Evolutionary conservation across 352 stramenopile species (phyloP).

Genomic region (Phytopythium delawarense): DNA sequence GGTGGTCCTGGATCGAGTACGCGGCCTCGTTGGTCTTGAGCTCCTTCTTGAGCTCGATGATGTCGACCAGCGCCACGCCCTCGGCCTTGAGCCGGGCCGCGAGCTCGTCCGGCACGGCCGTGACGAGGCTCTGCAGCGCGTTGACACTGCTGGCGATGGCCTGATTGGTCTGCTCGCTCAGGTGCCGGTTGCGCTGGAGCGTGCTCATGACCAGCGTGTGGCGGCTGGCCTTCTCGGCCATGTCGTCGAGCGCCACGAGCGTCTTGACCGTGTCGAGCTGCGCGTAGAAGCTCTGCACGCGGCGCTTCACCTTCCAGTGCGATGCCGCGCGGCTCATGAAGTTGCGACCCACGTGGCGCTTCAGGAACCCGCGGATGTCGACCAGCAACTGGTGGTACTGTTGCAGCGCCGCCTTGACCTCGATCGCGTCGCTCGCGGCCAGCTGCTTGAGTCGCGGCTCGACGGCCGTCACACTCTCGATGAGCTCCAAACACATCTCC

Average conservation of each 20-base stretch:
- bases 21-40: not conserved
- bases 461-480: conserved; percentile 5
- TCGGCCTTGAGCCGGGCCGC: not conserved
- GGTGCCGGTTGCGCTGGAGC: not conserved
- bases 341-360: conserved; percentile 8
- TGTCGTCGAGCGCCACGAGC: conserved; percentile 5
- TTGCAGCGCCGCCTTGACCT: not conserved
- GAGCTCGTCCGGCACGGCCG: not conserved
- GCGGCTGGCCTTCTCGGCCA: conserved; percentile 4
- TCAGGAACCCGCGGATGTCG: conserved; percentile 8
- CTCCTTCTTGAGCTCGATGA: not conserved
- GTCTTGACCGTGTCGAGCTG: conserved; percentile 8
- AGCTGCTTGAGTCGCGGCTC: conserved; percentile 7
- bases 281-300: conserved; percentile 15
- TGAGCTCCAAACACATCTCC: conserved; percentile 15
- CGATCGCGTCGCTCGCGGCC: conserved; percentile 5
- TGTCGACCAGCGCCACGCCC: not conserved
- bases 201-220: not conserved
- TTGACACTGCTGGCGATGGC: not conserved
- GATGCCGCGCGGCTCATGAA: conserved; percentile 3
- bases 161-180: conserved; percentile 5
- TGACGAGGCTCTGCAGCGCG: not conserved
- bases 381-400: conserved; percentile 10
- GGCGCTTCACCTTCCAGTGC: conserved; percentile 13
- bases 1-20: not conserved